phyloP scores from a whole-genome alignment of 2,329 filamentous ascomycete genomes.

The Ambrosiella beaveri region DNA sequence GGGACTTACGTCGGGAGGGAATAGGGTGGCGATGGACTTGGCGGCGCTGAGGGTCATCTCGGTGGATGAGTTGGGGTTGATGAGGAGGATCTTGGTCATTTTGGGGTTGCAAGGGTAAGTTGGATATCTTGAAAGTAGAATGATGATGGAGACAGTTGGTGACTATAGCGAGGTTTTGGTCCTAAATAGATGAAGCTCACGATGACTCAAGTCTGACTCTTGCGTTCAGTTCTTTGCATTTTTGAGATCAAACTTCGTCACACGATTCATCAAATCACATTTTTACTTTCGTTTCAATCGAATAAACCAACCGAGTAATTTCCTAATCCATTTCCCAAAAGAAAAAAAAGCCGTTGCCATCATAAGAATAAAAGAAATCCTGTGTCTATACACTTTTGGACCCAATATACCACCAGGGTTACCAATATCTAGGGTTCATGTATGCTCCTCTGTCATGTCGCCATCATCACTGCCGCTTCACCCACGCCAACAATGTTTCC shows the following conservation, averaged over 20 bases:
- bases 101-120: too few species aligned
- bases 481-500: too few species aligned
- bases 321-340: not conserved
- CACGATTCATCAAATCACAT: too few species aligned
- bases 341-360: not conserved
- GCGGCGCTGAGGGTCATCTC: conserved; percentile 52
- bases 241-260: too few species aligned
- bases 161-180: too few species aligned
- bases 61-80: conserved; percentile 64
- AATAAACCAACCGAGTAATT: conserved; percentile 4
- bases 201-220: too few species aligned
- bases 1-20: not conserved
- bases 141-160: too few species aligned
- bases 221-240: too few species aligned
- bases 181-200: too few species aligned
- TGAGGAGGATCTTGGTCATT: conserved; percentile 39
- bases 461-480: too few species aligned
- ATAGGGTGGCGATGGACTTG: conserved; percentile 32
- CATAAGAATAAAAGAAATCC: not conserved
- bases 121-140: too few species aligned
- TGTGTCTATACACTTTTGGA: not conserved
- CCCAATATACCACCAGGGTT: not conserved
- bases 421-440: not conserved
- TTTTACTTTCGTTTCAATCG: not conserved
- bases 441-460: not conserved